Base-by-base conservation (phyloP, 345 rosid genomes). In the Clausena lansium region DNA sequence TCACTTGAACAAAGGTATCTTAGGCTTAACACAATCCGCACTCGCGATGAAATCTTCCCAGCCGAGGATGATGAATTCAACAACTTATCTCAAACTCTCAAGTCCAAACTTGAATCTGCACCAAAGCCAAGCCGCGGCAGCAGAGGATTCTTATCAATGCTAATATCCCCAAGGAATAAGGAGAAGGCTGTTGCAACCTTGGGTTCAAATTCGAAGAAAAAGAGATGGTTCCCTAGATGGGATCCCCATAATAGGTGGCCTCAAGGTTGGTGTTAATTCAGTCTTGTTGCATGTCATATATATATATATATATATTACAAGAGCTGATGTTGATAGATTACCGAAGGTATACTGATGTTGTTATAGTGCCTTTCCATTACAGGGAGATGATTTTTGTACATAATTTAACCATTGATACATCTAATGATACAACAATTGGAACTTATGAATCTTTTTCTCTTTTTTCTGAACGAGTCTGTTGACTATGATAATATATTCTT, bases 241-340 rank as follows among this genome's bases (percentile, higher is more conserved):
- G 89, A 90, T 81, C 86, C 84, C 74, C 78, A 55, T 39, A 78
- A 87, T 22, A 83, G 90, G 65, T 88, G 91, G 94, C 91, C 90
- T 83, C 85, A 87, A 69, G 90, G 94, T 30, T 90, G 90, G 94
- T 84, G 88, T 47, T 88, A 73, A 70, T 57, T 71, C 15, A 25
- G 24, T 24, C 9, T 5, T 25, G 57, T 17, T 52, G 20, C 22
- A 52, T 19, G 20, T 17, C 57, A 17, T 17, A 30, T 30, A 2
- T 30, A 2, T 30, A 2, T 30, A 2, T 30, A 2, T 30, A 0
- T 52, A 17, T 52, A 5, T 17, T 5, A 14, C 13, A 45, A 45
- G 50, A 45, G 50, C 50, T 45, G 17, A 13, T 45, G 50, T 17
- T 11, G 17, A 1, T 45, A 45, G 50, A 45, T 17, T 11, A 13